A percentile compares a stretch with the other conserved stretches of the same genome.
Evolutionary conservation across 169 alveolate species (phyloP).

Genomic region (Cryptosporidium sp.): DNA sequence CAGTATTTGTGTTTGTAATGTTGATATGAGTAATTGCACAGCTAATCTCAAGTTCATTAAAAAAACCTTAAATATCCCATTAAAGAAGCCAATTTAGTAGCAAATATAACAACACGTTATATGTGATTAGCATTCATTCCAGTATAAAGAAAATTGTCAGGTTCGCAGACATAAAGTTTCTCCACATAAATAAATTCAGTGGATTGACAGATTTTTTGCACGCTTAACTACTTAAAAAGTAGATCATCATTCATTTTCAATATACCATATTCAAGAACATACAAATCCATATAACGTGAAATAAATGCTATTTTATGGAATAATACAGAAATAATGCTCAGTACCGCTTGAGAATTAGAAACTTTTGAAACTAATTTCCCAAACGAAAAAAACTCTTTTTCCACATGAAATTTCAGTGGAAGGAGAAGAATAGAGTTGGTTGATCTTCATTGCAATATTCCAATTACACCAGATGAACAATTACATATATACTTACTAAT

Average conservation of each 20-base stretch:
- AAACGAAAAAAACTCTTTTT: slow-evolving; percentile 37
- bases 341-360: background rate
- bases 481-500: background rate
- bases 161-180: slow-evolving; percentile 37
- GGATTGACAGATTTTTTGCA: slow-evolving; percentile 75
- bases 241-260: slow-evolving; percentile 37
- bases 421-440: slow-evolving; percentile 75
- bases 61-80: background rate
- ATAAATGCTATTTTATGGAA: background rate
- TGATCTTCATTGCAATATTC: slow-evolving; percentile 62
- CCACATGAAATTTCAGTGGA: slow-evolving; percentile 70
- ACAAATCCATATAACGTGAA: slow-evolving; percentile 4
- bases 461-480: background rate
- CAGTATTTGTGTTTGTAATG: no score
- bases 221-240: slow-evolving; percentile 1
- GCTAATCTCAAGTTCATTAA: no score
- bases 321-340: slow-evolving; percentile 61
- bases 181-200: slow-evolving; percentile 68
- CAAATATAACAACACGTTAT: background rate
- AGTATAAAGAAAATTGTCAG: slow-evolving; percentile 48
- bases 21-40: no score
- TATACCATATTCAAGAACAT: background rate
- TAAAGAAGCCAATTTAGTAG: background rate
- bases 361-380: background rate
- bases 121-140: background rate